Evolutionary conservation across 495 filamentous ascomycete species (phyloP).

Genomic region (Penicillium daleae): DNA sequence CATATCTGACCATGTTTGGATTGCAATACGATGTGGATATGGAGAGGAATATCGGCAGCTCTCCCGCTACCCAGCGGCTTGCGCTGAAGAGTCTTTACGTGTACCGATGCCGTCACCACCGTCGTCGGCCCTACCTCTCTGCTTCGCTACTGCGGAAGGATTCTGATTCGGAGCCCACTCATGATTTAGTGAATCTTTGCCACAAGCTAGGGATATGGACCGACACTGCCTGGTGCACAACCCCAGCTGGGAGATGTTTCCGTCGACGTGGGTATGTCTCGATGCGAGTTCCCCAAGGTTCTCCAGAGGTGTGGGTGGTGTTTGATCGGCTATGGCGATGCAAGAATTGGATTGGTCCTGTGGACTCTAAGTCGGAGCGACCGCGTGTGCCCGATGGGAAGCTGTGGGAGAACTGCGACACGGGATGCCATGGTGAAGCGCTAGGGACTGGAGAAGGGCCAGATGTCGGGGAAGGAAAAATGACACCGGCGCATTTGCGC

Average conservation of each 20-base stretch:
- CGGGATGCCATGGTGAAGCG: constrained; percentile 58
- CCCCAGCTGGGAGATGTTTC: constrained; percentile 60
- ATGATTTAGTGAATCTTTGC: constrained; percentile 65
- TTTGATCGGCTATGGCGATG: constrained; percentile 66
- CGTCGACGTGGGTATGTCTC: constrained; percentile 61
- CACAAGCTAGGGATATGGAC: constrained; percentile 65
- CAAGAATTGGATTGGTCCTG: constrained; percentile 60
- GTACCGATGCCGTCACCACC: constrained; percentile 64
- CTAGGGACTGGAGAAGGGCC: constrained; percentile 51
- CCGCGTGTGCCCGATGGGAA: constrained; percentile 46
- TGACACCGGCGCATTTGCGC: constrained; percentile 56
- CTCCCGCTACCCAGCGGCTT: constrained; percentile 42
- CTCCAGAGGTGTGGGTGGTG: constrained; percentile 64
- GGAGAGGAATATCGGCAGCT: constrained; percentile 40
- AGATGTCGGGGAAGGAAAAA: constrained; percentile 57
- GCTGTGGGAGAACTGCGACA: constrained; percentile 62
- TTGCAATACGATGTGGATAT: constrained; percentile 50
- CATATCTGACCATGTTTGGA: constrained; percentile 56
- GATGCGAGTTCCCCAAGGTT: constrained; percentile 54
- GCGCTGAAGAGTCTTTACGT: constrained; percentile 64
- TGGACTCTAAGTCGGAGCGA: constrained; percentile 25
- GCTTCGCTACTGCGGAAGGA: constrained; percentile 58
- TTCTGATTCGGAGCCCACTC: constrained; percentile 64
- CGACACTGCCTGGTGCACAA: constrained; percentile 67
- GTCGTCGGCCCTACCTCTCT: constrained; percentile 60